Percentiles rank a stretch among this genome's conserved stretches.
phyloP scores from a whole-genome alignment of 1,139 yeast species.

The Yamadazyma siamensis region DNA sequence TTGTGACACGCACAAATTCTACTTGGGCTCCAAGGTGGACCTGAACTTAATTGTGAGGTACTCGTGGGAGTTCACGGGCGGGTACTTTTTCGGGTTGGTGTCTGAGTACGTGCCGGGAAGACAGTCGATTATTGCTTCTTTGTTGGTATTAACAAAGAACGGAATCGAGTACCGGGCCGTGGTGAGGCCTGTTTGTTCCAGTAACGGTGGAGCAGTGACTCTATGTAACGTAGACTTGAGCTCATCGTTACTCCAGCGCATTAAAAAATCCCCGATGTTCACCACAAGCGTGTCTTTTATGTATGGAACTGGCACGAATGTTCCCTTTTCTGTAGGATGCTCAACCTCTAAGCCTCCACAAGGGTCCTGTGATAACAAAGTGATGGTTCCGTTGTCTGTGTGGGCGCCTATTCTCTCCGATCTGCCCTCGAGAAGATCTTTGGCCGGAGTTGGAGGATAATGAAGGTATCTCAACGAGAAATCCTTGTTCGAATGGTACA shows the following conservation, averaged over 20 bases:
- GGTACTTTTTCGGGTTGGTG: conserved; percentile 21
- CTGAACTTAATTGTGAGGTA: too few species aligned
- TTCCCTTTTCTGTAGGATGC: conserved; percentile 22
- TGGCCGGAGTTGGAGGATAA: conserved; percentile 18
- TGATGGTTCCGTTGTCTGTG: conserved; percentile 25
- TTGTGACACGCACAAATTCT: too few species aligned
- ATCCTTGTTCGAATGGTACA: conserved; percentile 14
- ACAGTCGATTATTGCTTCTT: conserved; percentile 21
- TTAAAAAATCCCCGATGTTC: conserved; percentile 27
- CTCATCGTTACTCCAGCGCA: conserved; percentile 27
- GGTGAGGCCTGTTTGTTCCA: conserved; percentile 15
- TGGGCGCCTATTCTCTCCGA: conserved; percentile 28
- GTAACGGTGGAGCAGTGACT: conserved; percentile 17
- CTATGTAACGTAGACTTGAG: conserved; percentile 26
- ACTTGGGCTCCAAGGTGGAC: too few species aligned
- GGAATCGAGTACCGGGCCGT: conserved; percentile 22
- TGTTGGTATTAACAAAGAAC: conserved; percentile 25
- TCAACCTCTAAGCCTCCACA: conserved; percentile 28
- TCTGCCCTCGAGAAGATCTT: conserved; percentile 11
- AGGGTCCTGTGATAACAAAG: conserved; percentile 22
- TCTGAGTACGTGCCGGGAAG: conserved; percentile 20
- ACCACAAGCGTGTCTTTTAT: conserved; percentile 23
- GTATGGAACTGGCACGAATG: conserved; percentile 22
- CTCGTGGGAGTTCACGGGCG: conserved; percentile 21
- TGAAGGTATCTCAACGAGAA: conserved; percentile 19